Base-by-base conservation (phyloP, 2,329 filamentous ascomycete species). In the Herpotrichia juniperi region DNA sequence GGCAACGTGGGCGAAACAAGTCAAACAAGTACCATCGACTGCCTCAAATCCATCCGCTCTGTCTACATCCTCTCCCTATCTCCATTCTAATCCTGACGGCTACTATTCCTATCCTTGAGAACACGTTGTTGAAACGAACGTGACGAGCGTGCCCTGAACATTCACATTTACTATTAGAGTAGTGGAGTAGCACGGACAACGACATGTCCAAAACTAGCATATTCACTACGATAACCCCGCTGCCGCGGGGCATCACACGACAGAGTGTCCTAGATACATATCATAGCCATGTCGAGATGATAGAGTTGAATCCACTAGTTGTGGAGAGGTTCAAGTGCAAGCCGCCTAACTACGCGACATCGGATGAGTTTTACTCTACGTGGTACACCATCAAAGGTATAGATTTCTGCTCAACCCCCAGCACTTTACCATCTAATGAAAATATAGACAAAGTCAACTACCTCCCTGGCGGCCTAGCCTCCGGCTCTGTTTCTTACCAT, bases 251-350 rank as follows among this genome's bases (percentile, higher is more conserved):
- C 61, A 83, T 94, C 59, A 80, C 85, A 42, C 84, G 90, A 48
- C 81, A 88, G 59, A 81, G 84, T n/a, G 90, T 90, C 35, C 71
- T 96, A 57, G 80, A 84, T 48, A 90, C 90, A 60, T 85, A 96
- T 26, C 90, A 91, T 72, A 82, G 88, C 72, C 91, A 96, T 74
- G 72, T 81, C 44, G 87, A 87, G 62, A 96, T 96, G 87, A 96
- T 96, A 66, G 88, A 93, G 68, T 79, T 96, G 51, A 96, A 96
- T 72, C 91, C 91, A 1, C 81, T 96, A 42, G 88, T 96, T 49
- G 85, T 88, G 56, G 86, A 89, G 54, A 83, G 90, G 51, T 82
- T 87, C 60, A 80, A 80, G 26, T 90, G 90, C 73, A 80, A 83
- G 42, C 81, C 90, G 1, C 90, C 91, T 0, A 66, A 80, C 21